Evolutionary conservation across 441 rosid species (phyloP), one percentile per base, ranked within the genome.

Genomic region (Omphalea diandra): DNA sequence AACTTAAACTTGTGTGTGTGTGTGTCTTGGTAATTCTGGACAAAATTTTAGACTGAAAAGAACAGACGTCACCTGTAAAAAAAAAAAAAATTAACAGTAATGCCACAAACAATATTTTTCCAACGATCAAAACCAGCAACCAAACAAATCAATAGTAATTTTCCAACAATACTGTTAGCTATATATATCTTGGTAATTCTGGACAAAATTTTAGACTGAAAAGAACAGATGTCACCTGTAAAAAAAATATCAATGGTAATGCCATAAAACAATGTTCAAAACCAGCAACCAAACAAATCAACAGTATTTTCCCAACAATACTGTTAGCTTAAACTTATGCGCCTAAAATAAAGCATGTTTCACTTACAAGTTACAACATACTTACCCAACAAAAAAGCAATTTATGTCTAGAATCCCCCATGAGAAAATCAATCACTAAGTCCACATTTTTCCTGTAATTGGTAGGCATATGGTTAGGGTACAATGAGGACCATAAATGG

Each of bases 361-460:
- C 36, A n/a, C 32, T 63, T 9, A 20, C 26, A 68, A 43, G n/a
- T n/a, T 38, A 26, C 20, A 53, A 27, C 46, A 53, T 20, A 76
- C 83, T 59, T 85, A 94, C 98, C 99, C 98, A 95, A 76, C 90
- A 88, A 75, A 95, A 95, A 36, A 89, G 83, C 78, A 90, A 71
- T 70, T 83, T 88, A 35, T 71, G 79, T 84, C 71, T 87, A 82
- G 82, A 55, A 82, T 89, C 89, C 43, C 86, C 84, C 57, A 92
- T 75, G 77, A 95, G 80, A 83, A 69, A 85, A 46, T 85, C 76
- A 63, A 92, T 69, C 66, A 87, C 76, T 63, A 61, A 69, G 24
- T 77, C 79, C 63, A 95, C 83, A 60, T 89, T 89, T 73, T 69
- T 79, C 88, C 99, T 95, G 84, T 57, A 72, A n/a, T 73, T 47